These are phyloP conservation scores for Phytophthora litchii DNA, from an alignment of 352 stramenopile genomes.

Conservation along the genomic window DNA sequence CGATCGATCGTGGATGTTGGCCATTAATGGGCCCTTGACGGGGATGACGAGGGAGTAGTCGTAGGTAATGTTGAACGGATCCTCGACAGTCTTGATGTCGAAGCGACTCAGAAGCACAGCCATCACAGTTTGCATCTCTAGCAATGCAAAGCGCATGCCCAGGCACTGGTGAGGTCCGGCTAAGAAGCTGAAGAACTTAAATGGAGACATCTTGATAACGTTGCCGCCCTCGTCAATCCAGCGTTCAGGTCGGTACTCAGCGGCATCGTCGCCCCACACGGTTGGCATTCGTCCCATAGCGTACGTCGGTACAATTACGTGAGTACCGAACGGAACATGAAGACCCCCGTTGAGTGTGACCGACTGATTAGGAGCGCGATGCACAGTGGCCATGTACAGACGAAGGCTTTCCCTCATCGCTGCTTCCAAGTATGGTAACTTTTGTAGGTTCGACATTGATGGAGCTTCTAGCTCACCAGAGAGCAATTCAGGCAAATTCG, in stretches of 20 bases:
- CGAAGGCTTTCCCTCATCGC: constrained; percentile 68
- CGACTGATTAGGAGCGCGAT: constrained; percentile 42
- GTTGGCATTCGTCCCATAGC: constrained; percentile 43
- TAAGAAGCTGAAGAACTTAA: constrained; percentile 66
- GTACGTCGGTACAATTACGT: constrained; percentile 57
- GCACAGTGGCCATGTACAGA: constrained; percentile 53
- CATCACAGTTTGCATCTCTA: constrained; percentile 58
- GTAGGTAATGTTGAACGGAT: constrained; percentile 53
- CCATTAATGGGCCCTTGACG: constrained; percentile 44
- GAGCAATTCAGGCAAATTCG: constrained; percentile 37
- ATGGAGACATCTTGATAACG: constrained; percentile 43
- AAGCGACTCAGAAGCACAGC: constrained; percentile 47
- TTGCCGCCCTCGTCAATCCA: constrained; percentile 51
- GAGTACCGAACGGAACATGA: constrained; percentile 46
- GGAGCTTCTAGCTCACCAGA: constrained; percentile 26
- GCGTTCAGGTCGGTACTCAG: constrained; percentile 43
- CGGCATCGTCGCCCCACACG: constrained; percentile 65
- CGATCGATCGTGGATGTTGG: constrained; percentile 27
- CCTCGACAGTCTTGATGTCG: constrained; percentile 39
- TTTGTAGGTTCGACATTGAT: constrained; percentile 47
- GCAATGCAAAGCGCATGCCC: constrained; percentile 49
- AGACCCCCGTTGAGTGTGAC: constrained; percentile 67
- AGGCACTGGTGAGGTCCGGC: constrained; percentile 58
- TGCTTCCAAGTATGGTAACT: constrained; percentile 66
- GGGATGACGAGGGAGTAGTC: constrained; percentile 37